Conservation (phyloP, 768 basidiomycete species). For the Podaxis carcinomalis region DNA sequence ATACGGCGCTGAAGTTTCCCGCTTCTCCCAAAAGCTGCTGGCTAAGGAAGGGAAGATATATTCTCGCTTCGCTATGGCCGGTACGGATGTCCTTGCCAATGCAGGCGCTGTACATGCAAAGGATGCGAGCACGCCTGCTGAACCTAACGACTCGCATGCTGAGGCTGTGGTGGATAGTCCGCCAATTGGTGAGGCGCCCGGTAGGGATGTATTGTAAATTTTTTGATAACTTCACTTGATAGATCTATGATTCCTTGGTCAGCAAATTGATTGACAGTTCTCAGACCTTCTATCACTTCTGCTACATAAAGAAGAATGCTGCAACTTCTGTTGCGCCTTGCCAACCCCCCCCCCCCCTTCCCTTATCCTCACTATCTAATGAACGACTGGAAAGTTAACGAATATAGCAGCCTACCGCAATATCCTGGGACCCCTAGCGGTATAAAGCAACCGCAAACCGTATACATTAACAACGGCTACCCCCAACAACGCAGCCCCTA, state of each 20-base stretch:
- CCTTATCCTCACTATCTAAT: neutral
- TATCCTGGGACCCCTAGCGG: neutral
- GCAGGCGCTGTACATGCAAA: conserved; percentile 19
- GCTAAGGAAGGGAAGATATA: conserved; percentile 67
- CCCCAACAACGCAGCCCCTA: neutral
- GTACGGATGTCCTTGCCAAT: conserved; percentile 64
- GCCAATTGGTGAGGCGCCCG: neutral
- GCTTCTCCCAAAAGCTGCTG: conserved; percentile 70
- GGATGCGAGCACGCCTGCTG: neutral
- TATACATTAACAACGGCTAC: neutral
- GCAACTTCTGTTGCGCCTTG: neutral
- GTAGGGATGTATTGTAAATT: conserved; percentile 6
- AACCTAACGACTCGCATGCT: neutral
- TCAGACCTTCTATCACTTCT: too few species aligned
- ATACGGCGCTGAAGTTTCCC: conserved; percentile 88
- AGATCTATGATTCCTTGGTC: neutral
- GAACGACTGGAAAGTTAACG: neutral
- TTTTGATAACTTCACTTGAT: neutral
- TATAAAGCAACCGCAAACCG: neutral
- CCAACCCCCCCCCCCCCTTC: neutral
- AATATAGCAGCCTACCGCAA: neutral
- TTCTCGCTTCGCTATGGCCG: conserved; percentile 62
- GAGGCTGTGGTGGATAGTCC: neutral
- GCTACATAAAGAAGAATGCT: neutral
- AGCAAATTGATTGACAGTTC: neutral